These are phyloP conservation scores for Tremella yokohamensis DNA, from an alignment of 768 basidiomycete species.

Conservation along the genomic window DNA sequence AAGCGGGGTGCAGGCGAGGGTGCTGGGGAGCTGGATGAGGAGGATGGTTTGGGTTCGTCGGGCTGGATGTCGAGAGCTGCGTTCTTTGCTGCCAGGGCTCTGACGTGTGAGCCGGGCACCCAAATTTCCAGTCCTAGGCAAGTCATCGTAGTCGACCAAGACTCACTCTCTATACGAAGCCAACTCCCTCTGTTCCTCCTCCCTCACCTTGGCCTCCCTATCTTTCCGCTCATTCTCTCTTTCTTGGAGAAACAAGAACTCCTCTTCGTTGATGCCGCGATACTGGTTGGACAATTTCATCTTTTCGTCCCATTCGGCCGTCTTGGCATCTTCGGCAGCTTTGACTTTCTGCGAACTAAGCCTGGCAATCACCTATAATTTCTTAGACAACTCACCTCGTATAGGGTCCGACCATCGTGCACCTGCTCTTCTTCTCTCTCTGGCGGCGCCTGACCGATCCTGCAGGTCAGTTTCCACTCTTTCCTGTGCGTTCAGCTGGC, in stretches of 20 bases:
- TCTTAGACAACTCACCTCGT: conserved; percentile 37
- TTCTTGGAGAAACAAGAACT: conserved; percentile 50
- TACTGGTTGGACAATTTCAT: conserved; percentile 54
- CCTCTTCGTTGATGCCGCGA: conserved; percentile 52
- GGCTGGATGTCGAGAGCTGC: conserved; percentile 1
- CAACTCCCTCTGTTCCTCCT: conserved; percentile 47
- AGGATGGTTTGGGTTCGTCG: conserved; percentile 1
- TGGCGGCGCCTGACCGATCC: conserved; percentile 53
- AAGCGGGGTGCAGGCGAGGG: conserved; percentile 14
- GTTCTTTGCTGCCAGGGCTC: conserved; percentile 29
- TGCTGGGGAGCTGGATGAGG: conserved; percentile 10
- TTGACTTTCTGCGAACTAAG: background rate
- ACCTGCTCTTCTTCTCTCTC: conserved; percentile 32
- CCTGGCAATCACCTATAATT: too few species aligned
- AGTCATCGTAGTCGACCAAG: too few species aligned
- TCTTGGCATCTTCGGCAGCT: conserved; percentile 38
- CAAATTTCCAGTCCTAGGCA: background rate
- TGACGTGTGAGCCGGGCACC: conserved; percentile 3
- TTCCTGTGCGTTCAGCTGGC: background rate
- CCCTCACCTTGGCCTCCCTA: conserved; percentile 35
- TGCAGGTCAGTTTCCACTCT: conserved; percentile 15
- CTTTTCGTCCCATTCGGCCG: conserved; percentile 53
- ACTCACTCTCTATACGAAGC: conserved; percentile 47
- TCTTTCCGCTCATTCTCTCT: conserved; percentile 40
- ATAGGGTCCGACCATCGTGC: conserved; percentile 51